phyloP scores from a whole-genome alignment of 257 asterid species.

The Salvia splendens region DNA sequence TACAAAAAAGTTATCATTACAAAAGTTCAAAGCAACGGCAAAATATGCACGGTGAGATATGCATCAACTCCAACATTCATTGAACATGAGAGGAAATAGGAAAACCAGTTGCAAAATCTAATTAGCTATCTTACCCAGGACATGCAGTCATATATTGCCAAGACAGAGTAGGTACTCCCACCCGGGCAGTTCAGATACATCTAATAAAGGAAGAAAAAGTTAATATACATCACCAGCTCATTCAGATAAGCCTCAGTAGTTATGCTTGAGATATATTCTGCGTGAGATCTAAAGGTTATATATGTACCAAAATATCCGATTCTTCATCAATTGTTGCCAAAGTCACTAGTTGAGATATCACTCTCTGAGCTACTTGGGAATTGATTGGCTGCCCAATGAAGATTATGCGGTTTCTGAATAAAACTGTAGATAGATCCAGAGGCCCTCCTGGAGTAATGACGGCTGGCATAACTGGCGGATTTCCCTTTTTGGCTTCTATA shows the following conservation, averaged over 20 bases:
- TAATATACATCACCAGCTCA: slow-evolving; percentile 21
- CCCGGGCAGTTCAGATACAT: slow-evolving; percentile 95
- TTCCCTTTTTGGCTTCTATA: slow-evolving; percentile 78
- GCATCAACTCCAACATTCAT: slow-evolving; percentile 22
- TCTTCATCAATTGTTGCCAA: slow-evolving; percentile 90
- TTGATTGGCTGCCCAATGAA: slow-evolving; percentile 87
- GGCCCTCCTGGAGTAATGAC: slow-evolving; percentile 91
- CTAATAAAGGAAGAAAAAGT: slow-evolving; percentile 43
- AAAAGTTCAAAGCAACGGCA: slow-evolving; percentile 14
- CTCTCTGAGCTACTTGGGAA: slow-evolving; percentile 86
- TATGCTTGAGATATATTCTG: slow-evolving; percentile 9
- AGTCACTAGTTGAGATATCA: slow-evolving; percentile 93
- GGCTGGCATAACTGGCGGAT: slow-evolving; percentile 95
- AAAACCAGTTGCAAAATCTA: slow-evolving; percentile 26
- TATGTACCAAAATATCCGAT: slow-evolving; percentile 77
- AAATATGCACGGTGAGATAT: slow-evolving; percentile 16
- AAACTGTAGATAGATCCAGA: slow-evolving; percentile 81
- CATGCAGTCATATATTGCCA: slow-evolving; percentile 99
- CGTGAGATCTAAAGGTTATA: slow-evolving; percentile 12
- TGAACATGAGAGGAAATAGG: slow-evolving; percentile 24
- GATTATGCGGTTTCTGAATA: slow-evolving; percentile 91
- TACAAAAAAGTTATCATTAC: slow-evolving; percentile 14
- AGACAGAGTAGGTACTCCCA: slow-evolving; percentile 82
- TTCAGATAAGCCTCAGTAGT: slow-evolving; percentile 6
- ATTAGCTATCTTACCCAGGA: slow-evolving; percentile 76